phyloP scores from a whole-genome alignment of 805 yeast species.

The Clavispora vitiphila region DNA sequence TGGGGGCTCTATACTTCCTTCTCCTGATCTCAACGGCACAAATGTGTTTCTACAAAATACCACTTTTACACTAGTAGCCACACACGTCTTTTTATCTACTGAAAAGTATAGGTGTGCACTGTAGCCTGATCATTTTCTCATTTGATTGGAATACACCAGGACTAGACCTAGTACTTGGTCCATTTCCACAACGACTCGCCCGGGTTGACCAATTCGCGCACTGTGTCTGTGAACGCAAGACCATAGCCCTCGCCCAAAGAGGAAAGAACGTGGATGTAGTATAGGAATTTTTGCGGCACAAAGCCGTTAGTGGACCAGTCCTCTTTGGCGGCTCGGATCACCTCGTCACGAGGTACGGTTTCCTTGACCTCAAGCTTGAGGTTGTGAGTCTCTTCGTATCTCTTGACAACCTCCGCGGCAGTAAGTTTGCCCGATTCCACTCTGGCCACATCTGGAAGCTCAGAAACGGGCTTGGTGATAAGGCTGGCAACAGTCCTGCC shows the following conservation, averaged over 20 bases:
- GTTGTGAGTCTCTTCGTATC: conserved; percentile 36
- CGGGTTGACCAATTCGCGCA: conserved; percentile 44
- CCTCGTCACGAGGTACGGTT: conserved; percentile 19
- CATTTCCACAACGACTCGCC: conserved; percentile 41
- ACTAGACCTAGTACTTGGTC: conserved; percentile 23
- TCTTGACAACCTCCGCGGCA: conserved; percentile 31
- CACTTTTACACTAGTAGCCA: too few relatives aligned
- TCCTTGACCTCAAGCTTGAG: conserved; percentile 26
- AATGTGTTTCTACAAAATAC: too few relatives aligned
- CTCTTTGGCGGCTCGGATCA: conserved; percentile 24
- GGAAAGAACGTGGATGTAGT: conserved; percentile 25
- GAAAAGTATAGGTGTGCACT: too few relatives aligned
- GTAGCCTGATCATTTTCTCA: too few relatives aligned
- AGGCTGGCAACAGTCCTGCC: conserved; percentile 36
- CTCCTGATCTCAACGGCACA: too few relatives aligned
- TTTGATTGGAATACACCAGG: too few relatives aligned
- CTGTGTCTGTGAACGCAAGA: conserved; percentile 23
- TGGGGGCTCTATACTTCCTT: too few relatives aligned
- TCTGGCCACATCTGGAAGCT: conserved; percentile 41
- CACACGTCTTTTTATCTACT: too few relatives aligned
- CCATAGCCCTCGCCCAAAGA: conserved; percentile 43
- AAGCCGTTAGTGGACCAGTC: conserved; percentile 23
- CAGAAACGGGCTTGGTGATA: conserved; percentile 26
- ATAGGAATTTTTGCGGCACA: conserved; percentile 26
- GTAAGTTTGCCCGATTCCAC: conserved; percentile 38